Conservation (phyloP, 164 flowering plant genomes). For the Stephania yunnanensis region DNA sequence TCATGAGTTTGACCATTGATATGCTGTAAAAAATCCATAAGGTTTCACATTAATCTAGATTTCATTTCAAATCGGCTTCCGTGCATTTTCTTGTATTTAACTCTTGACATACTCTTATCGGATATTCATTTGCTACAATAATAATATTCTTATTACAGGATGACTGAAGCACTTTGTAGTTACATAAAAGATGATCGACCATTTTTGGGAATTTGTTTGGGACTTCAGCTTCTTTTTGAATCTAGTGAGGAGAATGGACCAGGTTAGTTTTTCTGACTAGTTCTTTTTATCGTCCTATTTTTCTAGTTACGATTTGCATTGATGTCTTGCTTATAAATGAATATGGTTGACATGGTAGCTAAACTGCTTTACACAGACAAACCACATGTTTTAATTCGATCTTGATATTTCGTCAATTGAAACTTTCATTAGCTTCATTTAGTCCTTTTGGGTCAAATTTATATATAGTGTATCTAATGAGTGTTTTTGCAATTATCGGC, state of each 20-base stretch:
- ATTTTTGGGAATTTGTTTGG: conserved; percentile 95
- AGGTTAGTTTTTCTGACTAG: conserved; percentile 32
- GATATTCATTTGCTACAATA: neutral
- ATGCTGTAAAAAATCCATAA: neutral
- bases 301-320: neutral
- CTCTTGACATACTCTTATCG: neutral
- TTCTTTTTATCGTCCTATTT: neutral
- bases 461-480: neutral
- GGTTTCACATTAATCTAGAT: neutral
- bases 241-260: conserved; percentile 96
- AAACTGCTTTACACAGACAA: neutral
- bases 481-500: neutral
- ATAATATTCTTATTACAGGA: conserved; percentile 38
- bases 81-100: neutral
- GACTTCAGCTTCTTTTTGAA: conserved; percentile 92
- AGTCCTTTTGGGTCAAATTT: neutral
- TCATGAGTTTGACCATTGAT: neutral
- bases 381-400: neutral
- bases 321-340: neutral
- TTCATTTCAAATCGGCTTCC: neutral
- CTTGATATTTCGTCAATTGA: neutral
- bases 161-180: conserved; percentile 76
- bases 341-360: neutral
- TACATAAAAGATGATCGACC: conserved; percentile 88
- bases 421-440: neutral